Evolutionary conservation across 495 filamentous ascomycete species (phyloP).

Genomic region (Aspergillus sclerotiicarbonarius): DNA sequence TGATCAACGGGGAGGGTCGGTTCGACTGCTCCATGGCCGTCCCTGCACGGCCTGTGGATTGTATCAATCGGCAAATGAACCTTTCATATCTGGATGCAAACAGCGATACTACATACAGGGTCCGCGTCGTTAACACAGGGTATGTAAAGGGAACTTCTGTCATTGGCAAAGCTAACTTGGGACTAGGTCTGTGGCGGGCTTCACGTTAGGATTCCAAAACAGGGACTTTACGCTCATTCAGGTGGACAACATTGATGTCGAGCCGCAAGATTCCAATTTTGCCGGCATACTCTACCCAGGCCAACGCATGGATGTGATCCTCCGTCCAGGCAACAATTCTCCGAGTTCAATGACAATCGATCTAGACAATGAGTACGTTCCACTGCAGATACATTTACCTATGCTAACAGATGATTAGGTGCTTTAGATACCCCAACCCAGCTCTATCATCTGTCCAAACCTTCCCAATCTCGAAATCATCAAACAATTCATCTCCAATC

Average conservation of each 20-base stretch:
- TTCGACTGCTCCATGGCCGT: slow-evolving; percentile 51
- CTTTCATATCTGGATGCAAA: slow-evolving; percentile 24
- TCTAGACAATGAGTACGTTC: slow-evolving; percentile 43
- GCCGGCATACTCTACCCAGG: slow-evolving; percentile 49
- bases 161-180: neutral
- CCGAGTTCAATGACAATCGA: slow-evolving; percentile 31
- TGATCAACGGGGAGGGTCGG: slow-evolving; percentile 49
- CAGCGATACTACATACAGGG: slow-evolving; percentile 20
- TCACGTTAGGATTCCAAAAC: slow-evolving; percentile 34
- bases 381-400: neutral
- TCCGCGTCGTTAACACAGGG: slow-evolving; percentile 43
- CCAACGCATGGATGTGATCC: slow-evolving; percentile 48
- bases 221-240: slow-evolving; percentile 32
- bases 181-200: slow-evolving; percentile 41
- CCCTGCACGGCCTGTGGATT: slow-evolving; percentile 47
- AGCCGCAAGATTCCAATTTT: slow-evolving; percentile 24
- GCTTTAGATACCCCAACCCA: slow-evolving; percentile 48
- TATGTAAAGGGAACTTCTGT: slow-evolving; percentile 13
- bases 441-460: slow-evolving; percentile 41
- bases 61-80: slow-evolving; percentile 23
- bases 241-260: slow-evolving; percentile 42
- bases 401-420: slow-evolving; percentile 24
- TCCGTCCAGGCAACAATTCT: slow-evolving; percentile 18
- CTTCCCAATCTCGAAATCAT: slow-evolving; percentile 30
- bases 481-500: neutral